These are phyloP conservation scores for Gliomastix tumulicola DNA, from an alignment of 2,329 filamentous ascomycete species.

Conservation along the genomic window DNA sequence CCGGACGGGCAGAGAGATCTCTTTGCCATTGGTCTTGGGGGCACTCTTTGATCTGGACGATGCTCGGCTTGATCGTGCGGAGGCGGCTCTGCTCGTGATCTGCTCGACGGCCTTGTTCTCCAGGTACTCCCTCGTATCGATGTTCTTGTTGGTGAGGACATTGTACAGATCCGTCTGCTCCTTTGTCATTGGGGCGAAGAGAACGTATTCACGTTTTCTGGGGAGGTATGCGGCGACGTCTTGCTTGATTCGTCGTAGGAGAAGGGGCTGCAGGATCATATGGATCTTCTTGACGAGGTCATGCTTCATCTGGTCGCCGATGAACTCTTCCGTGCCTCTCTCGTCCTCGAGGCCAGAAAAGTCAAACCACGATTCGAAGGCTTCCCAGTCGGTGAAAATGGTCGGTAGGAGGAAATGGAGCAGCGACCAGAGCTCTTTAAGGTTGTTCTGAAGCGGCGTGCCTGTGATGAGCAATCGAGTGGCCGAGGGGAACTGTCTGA, in stretches of 20 bases:
- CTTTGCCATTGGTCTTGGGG: slow-evolving; percentile 1
- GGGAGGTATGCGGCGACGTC: slow-evolving; percentile 90
- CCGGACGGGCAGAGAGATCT: background rate
- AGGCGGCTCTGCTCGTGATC: slow-evolving; percentile 30
- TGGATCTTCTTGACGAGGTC: slow-evolving; percentile 68
- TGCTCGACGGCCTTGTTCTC: slow-evolving; percentile 71
- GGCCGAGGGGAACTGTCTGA: slow-evolving; percentile 82
- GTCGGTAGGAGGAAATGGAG: slow-evolving; percentile 89
- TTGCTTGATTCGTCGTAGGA: slow-evolving; percentile 82
- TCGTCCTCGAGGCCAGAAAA: slow-evolving; percentile 89
- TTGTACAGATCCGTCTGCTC: slow-evolving; percentile 90
- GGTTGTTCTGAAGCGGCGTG: slow-evolving; percentile 91
- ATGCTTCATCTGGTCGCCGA: slow-evolving; percentile 63
- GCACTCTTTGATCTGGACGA: slow-evolving; percentile 19
- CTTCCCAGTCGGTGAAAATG: slow-evolving; percentile 88
- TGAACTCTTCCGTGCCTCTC: slow-evolving; percentile 67
- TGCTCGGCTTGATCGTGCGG: slow-evolving; percentile 20
- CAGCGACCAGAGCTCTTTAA: slow-evolving; percentile 90
- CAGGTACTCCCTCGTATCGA: slow-evolving; percentile 65
- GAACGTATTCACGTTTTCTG: slow-evolving; percentile 91
- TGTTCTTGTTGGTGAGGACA: slow-evolving; percentile 47
- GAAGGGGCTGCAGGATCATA: slow-evolving; percentile 82
- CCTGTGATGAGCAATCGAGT: slow-evolving; percentile 91
- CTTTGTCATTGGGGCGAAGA: slow-evolving; percentile 86
- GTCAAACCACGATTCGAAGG: slow-evolving; percentile 95